Conservation (phyloP, 1,284 basidiomycete species). For the Trichosporon sp. region DNA sequence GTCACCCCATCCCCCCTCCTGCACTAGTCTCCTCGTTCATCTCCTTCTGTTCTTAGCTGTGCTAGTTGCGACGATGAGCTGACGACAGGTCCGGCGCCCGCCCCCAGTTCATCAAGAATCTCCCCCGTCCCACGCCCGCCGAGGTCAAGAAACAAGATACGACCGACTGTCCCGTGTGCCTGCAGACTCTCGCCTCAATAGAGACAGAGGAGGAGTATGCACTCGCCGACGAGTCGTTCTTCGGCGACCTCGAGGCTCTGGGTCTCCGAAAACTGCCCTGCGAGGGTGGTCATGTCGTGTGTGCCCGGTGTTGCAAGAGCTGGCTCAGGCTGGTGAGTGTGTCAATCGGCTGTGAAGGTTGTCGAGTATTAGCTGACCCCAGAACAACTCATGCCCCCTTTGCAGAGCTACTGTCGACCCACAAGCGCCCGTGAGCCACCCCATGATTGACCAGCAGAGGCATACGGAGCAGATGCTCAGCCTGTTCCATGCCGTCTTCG, state of each 20-base stretch:
- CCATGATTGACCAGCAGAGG: constrained; percentile 27
- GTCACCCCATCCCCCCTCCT: background rate
- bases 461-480: constrained; percentile 32
- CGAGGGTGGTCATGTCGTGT: constrained; percentile 30
- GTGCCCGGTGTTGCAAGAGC: constrained; percentile 30
- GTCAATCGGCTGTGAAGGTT: background rate
- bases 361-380: constrained; percentile 8
- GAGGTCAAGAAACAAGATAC: background rate
- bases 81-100: constrained; percentile 25
- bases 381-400: constrained; percentile 38
- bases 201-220: constrained; percentile 39
- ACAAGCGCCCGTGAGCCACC: constrained; percentile 4
- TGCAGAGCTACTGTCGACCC: constrained; percentile 33
- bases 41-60: no score
- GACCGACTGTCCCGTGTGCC: constrained; percentile 34
- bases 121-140: constrained; percentile 22
- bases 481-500: constrained; percentile 33
- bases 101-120: constrained; percentile 29
- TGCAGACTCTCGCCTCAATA: constrained; percentile 30
- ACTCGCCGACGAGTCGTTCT: constrained; percentile 32
- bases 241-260: constrained; percentile 28
- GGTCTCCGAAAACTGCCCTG: constrained; percentile 34
- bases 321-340: constrained; percentile 33
- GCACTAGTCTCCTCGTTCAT: background rate
- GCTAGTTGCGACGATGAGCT: background rate